These are phyloP conservation scores for Vaccinium myrtillus DNA, from an alignment of 148 eudicot species.

Conservation along the genomic window DNA sequence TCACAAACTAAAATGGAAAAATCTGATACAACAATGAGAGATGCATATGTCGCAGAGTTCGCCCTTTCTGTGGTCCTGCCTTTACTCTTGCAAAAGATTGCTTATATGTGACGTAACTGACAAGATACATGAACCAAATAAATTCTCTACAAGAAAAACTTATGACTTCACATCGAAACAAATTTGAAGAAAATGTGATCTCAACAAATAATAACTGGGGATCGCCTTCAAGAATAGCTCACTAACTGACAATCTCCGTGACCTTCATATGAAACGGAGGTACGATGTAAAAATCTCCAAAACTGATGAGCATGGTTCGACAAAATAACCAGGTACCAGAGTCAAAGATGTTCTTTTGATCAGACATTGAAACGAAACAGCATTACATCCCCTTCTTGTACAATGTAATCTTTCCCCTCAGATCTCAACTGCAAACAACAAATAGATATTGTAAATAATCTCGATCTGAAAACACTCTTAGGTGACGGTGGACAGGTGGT, in stretches of 20 bases:
- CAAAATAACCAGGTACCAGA: neutral
- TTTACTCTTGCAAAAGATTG: neutral
- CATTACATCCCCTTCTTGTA: constrained; percentile 91
- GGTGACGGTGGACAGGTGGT: neutral
- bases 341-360: constrained; percentile 13
- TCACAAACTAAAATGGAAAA: neutral
- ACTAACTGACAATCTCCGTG: neutral
- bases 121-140: neutral
- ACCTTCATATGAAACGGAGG: neutral
- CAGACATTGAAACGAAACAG: constrained; percentile 85
- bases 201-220: neutral
- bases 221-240: neutral
- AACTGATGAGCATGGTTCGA: neutral
- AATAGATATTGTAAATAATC: constrained; percentile 9
- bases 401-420: constrained; percentile 80
- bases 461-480: neutral
- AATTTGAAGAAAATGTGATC: neutral
- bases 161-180: neutral
- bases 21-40: neutral
- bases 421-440: constrained; percentile 68
- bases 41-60: neutral
- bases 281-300: neutral
- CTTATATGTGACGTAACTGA: neutral
- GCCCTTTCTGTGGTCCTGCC: neutral
- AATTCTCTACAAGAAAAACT: constrained; percentile 10